Evolutionary conservation across 2,329 filamentous ascomycete species (phyloP), one percentile per base, ranked within the genome.

Genomic region (Salinomyces thailandicus): DNA sequence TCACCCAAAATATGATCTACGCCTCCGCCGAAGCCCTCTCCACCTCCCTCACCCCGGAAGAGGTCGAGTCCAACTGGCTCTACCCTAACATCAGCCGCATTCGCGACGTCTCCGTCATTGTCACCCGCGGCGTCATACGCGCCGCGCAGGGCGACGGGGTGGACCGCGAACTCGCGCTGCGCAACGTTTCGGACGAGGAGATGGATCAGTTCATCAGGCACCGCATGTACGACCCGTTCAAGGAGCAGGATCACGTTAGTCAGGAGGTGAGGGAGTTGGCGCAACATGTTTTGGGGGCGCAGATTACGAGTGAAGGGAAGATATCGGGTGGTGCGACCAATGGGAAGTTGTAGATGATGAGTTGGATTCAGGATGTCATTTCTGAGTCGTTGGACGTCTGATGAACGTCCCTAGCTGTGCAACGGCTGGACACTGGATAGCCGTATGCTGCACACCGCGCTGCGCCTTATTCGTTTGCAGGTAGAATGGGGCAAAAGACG

Each of bases 1-100:
- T 96, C 49, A 96, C 89, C 4, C 85, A 95, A 60, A 77, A 81
- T 62, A 98, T 98, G 91, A 86, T 98, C 56, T 96, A 96, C 67
- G 86, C 83, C 33, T 89, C 87, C 19, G 91, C 85, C 18, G 79
- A 81, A 27, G 81, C 85, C 4, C 75, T 96, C 14, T 75, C 85
- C 12, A 77, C 77, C 40, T 79, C 81, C 20, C 73, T 98, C 43
- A 86, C 81, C 45, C 70, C 77, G 26, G 80, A 91, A 44, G 91
- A 98, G 67, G 68, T 85, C 53, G 75, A 80, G 38, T 76, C 79
- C 58, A 85, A 85, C 37, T 79, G 93, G 58, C 79, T 96, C 55
- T 96, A 98, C 68, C 54, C 91, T 9, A 77, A 80, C 57, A 84
- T 98, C 55, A 79, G 85, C 61, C 82, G 91, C 45, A 93, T 98